Evolutionary conservation across 306 rosid genomes (phyloP), one percentile per base, ranked within the genome.

Genomic region (Pyrus communis): DNA sequence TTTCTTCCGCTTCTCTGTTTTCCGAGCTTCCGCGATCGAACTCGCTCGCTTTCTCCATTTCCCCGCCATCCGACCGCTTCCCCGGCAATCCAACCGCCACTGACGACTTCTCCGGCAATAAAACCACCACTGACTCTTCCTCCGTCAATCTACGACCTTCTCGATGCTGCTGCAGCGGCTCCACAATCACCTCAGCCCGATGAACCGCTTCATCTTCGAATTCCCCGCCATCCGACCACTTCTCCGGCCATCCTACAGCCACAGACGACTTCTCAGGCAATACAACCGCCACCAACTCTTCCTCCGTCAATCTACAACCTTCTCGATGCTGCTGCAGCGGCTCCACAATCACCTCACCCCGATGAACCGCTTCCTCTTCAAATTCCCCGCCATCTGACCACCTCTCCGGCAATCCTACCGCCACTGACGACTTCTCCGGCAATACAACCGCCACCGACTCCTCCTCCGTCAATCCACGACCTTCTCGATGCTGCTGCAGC

Each of bases 41-140:
- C 49, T 70, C 67, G 4, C 10, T 42, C 3, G 28, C 49, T 60
- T 58, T 52, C 69, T 74, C 77, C 3, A 49, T 14, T 22, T 33
- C 79, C 27, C 61, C 78, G 46, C 62, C 78, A 18, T 74, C 69
- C 43, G 77, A 74, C 14, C 11, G 9, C 65, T 31, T 71, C 69
- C 35, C 65, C 28, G 59, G 52, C 51, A 66, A 46, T 65, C 21
- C 82, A 19, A 27, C 28, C 38, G 65, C 58, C 65, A 42, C 75
- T 7, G 76, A 23, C 45, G n/a, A 49, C 35, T 31, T 65, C 75
- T 27, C 14, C 78, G 45, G 45, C 45, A 42, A 42, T 5, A 5
- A 25, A 15, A 70, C 52, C 21, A 58, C 33, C 38, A 27, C 76
- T 10, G 10, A 38, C 42, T 38, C 42, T 1, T 7, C 42, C 42